Conservation (phyloP, 495 filamentous ascomycete genomes). For the Penicillium robsamsonii region DNA sequence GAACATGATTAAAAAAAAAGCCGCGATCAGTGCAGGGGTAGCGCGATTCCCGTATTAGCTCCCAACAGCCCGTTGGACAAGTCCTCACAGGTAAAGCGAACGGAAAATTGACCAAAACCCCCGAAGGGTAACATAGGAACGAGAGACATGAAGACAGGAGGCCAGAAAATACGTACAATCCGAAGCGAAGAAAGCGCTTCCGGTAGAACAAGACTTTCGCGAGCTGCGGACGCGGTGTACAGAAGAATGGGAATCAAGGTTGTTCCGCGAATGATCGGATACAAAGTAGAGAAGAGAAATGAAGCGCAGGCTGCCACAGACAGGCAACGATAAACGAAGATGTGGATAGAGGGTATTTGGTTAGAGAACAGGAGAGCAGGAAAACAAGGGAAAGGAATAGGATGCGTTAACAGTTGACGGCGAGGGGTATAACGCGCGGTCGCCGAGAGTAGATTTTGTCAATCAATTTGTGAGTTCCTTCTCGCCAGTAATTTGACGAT, state of each 20-base stretch:
- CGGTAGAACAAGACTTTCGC: slow-evolving; percentile 27
- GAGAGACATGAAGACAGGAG: slow-evolving; percentile 20
- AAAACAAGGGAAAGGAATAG: not conserved
- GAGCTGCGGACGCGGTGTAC: slow-evolving; percentile 23
- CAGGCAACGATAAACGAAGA: slow-evolving; percentile 8
- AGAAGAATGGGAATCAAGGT: slow-evolving; percentile 6
- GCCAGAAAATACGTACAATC: slow-evolving; percentile 50
- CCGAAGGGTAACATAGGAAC: slow-evolving; percentile 13
- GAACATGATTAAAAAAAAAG: slow-evolving; percentile 9
- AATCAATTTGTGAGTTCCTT: not conserved
- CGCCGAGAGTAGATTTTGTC: not conserved
- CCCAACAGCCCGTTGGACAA: not conserved
- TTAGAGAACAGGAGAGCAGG: not conserved
- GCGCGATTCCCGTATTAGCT: slow-evolving; percentile 1
- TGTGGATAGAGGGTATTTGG: not conserved
- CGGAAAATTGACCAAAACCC: slow-evolving; percentile 10
- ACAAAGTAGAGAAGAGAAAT: slow-evolving; percentile 15
- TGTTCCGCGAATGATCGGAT: slow-evolving; percentile 9
- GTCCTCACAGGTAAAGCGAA: slow-evolving; percentile 7
- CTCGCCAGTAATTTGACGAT: too few relatives aligned
- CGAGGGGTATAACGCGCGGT: not conserved
- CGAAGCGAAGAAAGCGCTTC: slow-evolving; percentile 31
- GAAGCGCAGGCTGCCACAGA: slow-evolving; percentile 17
- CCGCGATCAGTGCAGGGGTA: slow-evolving; percentile 12
- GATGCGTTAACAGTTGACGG: not conserved